These are phyloP conservation scores for Irpex rosettiformis DNA, from an alignment of 1,284 basidiomycete species.

Conservation along the genomic window DNA sequence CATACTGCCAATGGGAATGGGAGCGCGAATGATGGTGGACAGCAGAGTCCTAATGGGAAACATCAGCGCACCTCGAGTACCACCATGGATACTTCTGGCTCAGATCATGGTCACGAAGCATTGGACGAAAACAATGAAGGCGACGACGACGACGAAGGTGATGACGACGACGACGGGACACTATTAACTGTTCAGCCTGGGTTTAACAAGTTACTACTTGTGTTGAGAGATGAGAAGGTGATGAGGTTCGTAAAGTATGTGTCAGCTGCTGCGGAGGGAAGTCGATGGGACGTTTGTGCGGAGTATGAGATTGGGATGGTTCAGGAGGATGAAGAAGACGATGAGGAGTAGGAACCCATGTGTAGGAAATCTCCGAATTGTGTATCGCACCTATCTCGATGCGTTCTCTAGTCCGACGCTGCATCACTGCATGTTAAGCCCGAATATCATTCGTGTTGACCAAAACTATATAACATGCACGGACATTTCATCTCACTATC, in stretches of 20 bases:
- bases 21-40: constrained; percentile 17
- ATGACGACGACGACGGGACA: constrained; percentile 79
- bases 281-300: constrained; percentile 86
- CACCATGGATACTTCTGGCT: constrained; percentile 21
- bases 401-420: no score
- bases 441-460: no score
- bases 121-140: constrained; percentile 77
- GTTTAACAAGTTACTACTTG: constrained; percentile 89
- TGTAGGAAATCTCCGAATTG: not conserved
- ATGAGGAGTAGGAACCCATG: not conserved
- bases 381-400: no score
- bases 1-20: constrained; percentile 15
- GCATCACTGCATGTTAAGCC: no score
- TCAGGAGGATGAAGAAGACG: constrained; percentile 45
- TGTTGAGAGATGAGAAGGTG: constrained; percentile 90
- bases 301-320: constrained; percentile 85
- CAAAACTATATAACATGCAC: not conserved
- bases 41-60: constrained; percentile 6
- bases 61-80: constrained; percentile 10
- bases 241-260: constrained; percentile 95
- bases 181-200: constrained; percentile 87
- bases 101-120: constrained; percentile 28
- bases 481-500: not conserved
- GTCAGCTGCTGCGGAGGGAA: constrained; percentile 81
- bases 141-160: constrained; percentile 42